Evolutionary conservation across 257 asterid species (phyloP).

Genomic region (Solanum sejunctum): DNA sequence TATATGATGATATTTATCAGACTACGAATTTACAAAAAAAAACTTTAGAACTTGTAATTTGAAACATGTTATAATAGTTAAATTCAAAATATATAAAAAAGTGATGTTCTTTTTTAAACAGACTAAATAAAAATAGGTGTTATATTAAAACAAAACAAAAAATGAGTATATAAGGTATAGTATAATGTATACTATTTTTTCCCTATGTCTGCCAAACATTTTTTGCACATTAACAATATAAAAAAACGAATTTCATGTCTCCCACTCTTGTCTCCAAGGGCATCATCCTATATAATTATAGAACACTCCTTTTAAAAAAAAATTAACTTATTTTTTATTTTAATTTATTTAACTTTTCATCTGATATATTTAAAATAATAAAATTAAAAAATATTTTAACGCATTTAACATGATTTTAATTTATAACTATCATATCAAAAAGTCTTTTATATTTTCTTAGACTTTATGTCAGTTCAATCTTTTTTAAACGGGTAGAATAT

Average conservation of each 20-base stretch:
- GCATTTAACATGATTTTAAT: too few relatives aligned
- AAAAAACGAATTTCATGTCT: background rate
- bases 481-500: too few relatives aligned
- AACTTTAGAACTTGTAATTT: too few relatives aligned
- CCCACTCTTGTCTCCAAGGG: slow-evolving; percentile 1
- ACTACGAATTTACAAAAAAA: background rate
- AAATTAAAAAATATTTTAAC: too few relatives aligned
- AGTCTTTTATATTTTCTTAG: too few relatives aligned
- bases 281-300: background rate
- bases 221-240: slow-evolving; percentile 18
- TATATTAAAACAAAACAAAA: background rate
- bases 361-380: too few relatives aligned
- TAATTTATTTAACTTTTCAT: too few relatives aligned
- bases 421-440: too few relatives aligned
- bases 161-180: background rate
- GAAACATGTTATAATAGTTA: background rate
- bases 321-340: too few relatives aligned
- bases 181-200: background rate
- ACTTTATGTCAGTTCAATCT: too few relatives aligned
- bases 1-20: background rate
- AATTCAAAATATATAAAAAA: background rate
- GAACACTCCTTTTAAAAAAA: background rate
- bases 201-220: slow-evolving; percentile 19
- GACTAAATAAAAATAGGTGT: background rate
- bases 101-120: background rate